Base-by-base conservation (phyloP, 169 alveolate species). In the Plasmodium yoelii region DNA sequence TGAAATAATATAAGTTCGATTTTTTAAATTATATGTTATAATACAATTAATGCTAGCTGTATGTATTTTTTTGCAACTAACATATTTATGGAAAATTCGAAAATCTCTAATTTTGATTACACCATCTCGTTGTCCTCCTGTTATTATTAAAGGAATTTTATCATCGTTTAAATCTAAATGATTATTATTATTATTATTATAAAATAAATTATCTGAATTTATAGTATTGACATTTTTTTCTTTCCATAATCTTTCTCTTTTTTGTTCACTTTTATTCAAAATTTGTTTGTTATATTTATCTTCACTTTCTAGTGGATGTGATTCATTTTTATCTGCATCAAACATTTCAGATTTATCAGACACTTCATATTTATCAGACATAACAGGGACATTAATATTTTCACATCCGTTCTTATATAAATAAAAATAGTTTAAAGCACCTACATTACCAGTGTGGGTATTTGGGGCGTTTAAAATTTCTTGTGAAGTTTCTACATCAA, bases 51-150 rank as follows among this genome's bases (percentile, higher is more conserved):
- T 86, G 28, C 91, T 86, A 59, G 87, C 87, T 51, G 86, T 86
- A 44, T 86, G 91, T 28, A 86, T 69, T 42, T 70, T 68, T 86
- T 86, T 86, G 56, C 57, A 69, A 34, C 87, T 56, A 47, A 86
- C 60, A 53, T 86, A 68, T 86, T 86, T 86, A 53, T 86, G 72
- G 60, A 86, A 86, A 69, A 86, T 86, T 44, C 91, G 69, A 69
- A 86, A 70, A 63, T 86, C 91, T 69, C 91, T 68, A 26, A 86
- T 70, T 86, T 68, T 69, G 2, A 86, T 8, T 47, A 46, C 71
- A 15, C 91, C 91, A 57, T 86, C 91, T 34, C 12, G 69, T 49
- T 68, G 87, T 10, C 91, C 91, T 12, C 91, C 91, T 59, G 91
- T 86, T 57, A 86, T 49, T 86, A 86, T 69, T 86, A 86, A 86